These are phyloP conservation scores for Plectranthus barbatus DNA, from an alignment of 257 asterid species.

Conservation along the genomic window DNA sequence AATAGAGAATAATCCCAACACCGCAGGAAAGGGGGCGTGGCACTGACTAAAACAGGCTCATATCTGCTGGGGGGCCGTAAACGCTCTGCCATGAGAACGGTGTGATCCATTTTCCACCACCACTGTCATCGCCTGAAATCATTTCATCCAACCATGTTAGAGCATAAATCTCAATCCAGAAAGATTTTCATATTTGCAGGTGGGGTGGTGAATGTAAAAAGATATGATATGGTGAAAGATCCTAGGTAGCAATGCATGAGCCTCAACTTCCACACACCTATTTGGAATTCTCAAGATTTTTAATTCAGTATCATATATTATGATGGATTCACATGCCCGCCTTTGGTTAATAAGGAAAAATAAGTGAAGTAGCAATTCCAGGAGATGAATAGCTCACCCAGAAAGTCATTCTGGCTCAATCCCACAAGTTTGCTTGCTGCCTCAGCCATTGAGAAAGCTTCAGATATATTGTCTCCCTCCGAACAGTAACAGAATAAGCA, in stretches of 20 bases:
- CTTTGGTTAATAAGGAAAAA: neutral
- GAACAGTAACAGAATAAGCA: slow-evolving; percentile 93
- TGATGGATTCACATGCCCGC: neutral
- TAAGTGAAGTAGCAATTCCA: neutral
- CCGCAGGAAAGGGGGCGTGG: neutral
- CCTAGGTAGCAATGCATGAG: neutral
- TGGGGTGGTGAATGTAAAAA: neutral
- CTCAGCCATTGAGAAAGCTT: slow-evolving; percentile 81
- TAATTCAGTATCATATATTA: neutral
- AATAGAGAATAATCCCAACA: neutral
- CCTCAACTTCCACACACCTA: neutral
- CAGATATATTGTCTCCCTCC: slow-evolving; percentile 93
- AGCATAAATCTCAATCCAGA: neutral
- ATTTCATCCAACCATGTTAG: neutral
- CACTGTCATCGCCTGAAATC: slow-evolving; percentile 40
- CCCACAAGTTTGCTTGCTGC: slow-evolving; percentile 62
- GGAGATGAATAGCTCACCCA: slow-evolving; percentile 38
- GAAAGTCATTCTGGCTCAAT: slow-evolving; percentile 28
- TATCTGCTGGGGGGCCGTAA: slow-evolving; percentile 88
- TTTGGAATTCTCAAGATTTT: neutral
- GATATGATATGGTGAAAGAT: neutral
- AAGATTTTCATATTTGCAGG: neutral
- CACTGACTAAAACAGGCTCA: slow-evolving; percentile 47
- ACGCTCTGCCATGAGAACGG: slow-evolving; percentile 93
- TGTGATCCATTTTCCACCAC: slow-evolving; percentile 47